phyloP scores from a whole-genome alignment of 805 yeast genomes.

The Metschnikowia dekortorum region DNA sequence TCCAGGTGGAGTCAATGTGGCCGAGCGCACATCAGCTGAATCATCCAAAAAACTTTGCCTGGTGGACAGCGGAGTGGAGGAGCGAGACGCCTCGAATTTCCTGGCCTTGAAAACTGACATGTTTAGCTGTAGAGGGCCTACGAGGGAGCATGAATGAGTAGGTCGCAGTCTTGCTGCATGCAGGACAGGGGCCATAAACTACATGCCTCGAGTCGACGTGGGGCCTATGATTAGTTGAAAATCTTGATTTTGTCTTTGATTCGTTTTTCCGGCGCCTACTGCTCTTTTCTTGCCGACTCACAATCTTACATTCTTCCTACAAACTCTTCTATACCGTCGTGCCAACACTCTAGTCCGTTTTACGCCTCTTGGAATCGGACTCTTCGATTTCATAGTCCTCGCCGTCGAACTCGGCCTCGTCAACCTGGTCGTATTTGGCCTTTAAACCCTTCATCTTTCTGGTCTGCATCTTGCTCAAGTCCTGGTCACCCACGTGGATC shows the following conservation, averaged over 20 bases:
- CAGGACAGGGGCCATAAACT: neutral
- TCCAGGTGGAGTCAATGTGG: neutral
- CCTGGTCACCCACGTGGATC: constrained; percentile 95
- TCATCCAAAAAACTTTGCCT: neutral
- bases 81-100: constrained; percentile 3
- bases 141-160: neutral
- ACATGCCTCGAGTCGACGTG: neutral
- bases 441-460: constrained; percentile 98
- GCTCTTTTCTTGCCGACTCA: too few species aligned
- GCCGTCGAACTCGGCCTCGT: constrained; percentile 47
- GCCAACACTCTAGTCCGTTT: constrained; percentile 12
- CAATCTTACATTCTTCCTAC: too few species aligned
- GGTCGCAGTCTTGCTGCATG: neutral
- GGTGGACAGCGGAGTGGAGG: neutral
- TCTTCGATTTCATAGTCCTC: constrained; percentile 46
- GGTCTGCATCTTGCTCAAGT: constrained; percentile 83
- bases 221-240: too few species aligned
- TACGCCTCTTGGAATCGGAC: constrained; percentile 32
- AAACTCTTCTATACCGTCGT: neutral
- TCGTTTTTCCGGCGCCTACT: too few species aligned
- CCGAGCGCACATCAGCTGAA: neutral
- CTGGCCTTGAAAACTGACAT: constrained; percentile 3
- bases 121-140: neutral
- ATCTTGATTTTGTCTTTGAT: too few species aligned
- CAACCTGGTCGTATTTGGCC: constrained; percentile 71